Conservation (phyloP, 2,329 filamentous ascomycete genomes). For the Epichloe sp. region DNA sequence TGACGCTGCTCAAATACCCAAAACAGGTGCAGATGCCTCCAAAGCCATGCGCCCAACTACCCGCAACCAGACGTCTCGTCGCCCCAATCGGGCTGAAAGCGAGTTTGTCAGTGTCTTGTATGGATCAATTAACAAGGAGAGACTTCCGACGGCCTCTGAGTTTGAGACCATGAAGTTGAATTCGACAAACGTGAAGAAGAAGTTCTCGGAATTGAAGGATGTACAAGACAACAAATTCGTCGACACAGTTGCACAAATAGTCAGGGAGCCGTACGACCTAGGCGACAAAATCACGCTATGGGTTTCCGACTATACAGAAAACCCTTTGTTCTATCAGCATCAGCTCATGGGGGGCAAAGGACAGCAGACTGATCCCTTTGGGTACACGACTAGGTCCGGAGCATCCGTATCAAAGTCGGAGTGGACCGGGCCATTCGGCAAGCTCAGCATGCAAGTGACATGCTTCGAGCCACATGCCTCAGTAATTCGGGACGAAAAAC, state of each 20-base stretch:
- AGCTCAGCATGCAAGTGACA: constrained; percentile 56
- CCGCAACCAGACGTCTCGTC: constrained; percentile 10
- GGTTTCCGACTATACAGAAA: constrained; percentile 72
- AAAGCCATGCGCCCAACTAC: constrained; percentile 13
- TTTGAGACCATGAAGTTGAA: constrained; percentile 26
- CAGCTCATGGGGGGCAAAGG: constrained; percentile 19
- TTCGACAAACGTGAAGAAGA: constrained; percentile 35
- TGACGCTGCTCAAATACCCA: constrained; percentile 16
- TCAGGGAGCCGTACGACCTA: constrained; percentile 33
- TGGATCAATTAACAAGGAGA: constrained; percentile 28
- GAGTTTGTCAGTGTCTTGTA: constrained; percentile 36
- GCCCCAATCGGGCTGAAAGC: constrained; percentile 18
- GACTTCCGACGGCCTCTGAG: constrained; percentile 28
- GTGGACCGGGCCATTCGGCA: constrained; percentile 69
- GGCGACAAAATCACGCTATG: constrained; percentile 48
- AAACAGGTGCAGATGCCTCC: constrained; percentile 23
- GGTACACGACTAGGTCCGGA: constrained; percentile 30
- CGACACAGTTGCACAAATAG: constrained; percentile 60
- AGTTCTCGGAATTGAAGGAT: constrained; percentile 53
- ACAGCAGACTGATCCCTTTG: constrained; percentile 39
- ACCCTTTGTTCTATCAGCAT: constrained; percentile 47
- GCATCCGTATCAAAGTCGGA: constrained; percentile 12
- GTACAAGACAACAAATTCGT: constrained; percentile 43
- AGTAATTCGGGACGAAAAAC: constrained; percentile 35
- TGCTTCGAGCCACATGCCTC: constrained; percentile 55